Base-by-base conservation (phyloP, 1,284 basidiomycete genomes). In the Austroboletus niveus region DNA sequence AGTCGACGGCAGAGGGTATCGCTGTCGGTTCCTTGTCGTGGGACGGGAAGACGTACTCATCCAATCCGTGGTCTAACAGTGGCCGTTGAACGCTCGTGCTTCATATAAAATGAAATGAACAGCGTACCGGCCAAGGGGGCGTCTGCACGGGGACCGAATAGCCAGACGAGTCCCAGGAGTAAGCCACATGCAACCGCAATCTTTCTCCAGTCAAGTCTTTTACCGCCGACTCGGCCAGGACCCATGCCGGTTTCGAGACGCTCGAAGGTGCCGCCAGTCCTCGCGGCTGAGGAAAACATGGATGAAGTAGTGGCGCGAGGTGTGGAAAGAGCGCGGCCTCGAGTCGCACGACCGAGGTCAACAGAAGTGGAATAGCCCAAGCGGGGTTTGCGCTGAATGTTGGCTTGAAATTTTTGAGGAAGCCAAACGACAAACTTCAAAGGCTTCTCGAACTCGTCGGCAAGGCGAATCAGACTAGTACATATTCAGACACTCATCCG, bases 171-270 rank as follows among this genome's bases (percentile, higher is more conserved):
- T 3, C 72, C 76, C 57, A 88, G 72, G 41, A 87, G 64, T 0
- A 81, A 65, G 3, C 65, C 73, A 45, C 79, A 82, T 3, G 73
- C 82, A 11, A 87, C 66, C 2, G 77, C 80, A 50, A 86, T 76
- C 70, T 81, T 85, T 69, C 82, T 87, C 87, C 87, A 89, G n/a
- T 70, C 69, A 46, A 78, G 72, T 54, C 63, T 70, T 49, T 63
- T 68, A 38, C 60, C 15, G 35, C 12, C 55, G 29, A 61, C 52
- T 20, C 75, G 71, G 52, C 68, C 65, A 6, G 77, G 73, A 9
- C 80, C 81, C 67, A 82, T 74, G 11, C 84, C 85, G 40, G 76
- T 58, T 64, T 87, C 85, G 36, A 87, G 74, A 36, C 82, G 76
- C 50, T 86, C 84, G 64, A 85, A 87, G 63, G 77, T 76, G 58